Evolutionary conservation across 768 basidiomycete species (phyloP).

Genomic region (Lentinula raphanica): DNA sequence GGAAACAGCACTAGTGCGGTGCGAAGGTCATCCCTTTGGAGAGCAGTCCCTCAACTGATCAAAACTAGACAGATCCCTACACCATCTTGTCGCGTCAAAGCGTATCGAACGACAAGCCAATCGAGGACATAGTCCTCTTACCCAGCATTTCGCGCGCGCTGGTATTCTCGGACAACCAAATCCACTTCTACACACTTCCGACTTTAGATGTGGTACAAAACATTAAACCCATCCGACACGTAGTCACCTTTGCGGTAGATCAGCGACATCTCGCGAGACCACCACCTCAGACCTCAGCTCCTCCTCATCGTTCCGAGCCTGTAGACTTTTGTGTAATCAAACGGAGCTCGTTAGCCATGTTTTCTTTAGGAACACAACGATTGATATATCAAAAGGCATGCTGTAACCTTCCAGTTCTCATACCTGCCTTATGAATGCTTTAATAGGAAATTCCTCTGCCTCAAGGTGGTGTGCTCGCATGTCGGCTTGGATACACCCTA

Average conservation of each 20-base stretch:
- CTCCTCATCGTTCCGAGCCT: slow-evolving; percentile 37
- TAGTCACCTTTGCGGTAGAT: slow-evolving; percentile 78
- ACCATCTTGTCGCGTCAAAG: slow-evolving; percentile 63
- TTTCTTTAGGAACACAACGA: slow-evolving; percentile 59
- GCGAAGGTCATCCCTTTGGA: slow-evolving; percentile 9
- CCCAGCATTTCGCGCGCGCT: slow-evolving; percentile 72
- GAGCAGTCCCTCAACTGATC: slow-evolving; percentile 1
- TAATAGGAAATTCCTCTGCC: slow-evolving; percentile 68
- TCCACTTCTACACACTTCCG: slow-evolving; percentile 80
- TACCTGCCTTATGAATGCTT: not conserved
- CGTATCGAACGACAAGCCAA: slow-evolving; percentile 60
- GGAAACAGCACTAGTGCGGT: slow-evolving; percentile 49
- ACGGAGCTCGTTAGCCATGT: slow-evolving; percentile 56
- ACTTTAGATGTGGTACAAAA: slow-evolving; percentile 63
- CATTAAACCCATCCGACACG: slow-evolving; percentile 78
- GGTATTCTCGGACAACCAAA: slow-evolving; percentile 66
- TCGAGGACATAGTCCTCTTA: slow-evolving; percentile 77
- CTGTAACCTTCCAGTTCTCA: not conserved
- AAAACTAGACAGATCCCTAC: slow-evolving; percentile 52
- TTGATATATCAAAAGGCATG: slow-evolving; percentile 56
- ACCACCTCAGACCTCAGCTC: slow-evolving; percentile 33
- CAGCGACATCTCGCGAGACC: slow-evolving; percentile 60
- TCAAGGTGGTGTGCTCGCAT: slow-evolving; percentile 51
- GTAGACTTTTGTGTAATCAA: slow-evolving; percentile 75
- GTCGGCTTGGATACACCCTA: slow-evolving; percentile 55